A percentile compares a stretch with the other conserved stretches of the same genome.
These are phyloP conservation scores for Salix arbutifolia DNA, from an alignment of 345 rosid species.

Conservation along the genomic window DNA sequence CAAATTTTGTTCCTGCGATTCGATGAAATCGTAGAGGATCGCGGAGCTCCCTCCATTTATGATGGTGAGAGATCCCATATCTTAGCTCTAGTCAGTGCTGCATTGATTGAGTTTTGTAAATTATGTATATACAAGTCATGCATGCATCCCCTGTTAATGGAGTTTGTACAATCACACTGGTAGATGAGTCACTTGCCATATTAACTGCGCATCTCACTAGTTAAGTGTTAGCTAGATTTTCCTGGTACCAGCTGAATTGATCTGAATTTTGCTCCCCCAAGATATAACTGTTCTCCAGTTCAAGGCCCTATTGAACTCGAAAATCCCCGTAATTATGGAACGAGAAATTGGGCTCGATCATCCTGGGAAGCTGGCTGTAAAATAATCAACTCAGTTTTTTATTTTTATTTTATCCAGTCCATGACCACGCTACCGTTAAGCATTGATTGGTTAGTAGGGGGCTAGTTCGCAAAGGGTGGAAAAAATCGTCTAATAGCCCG, in stretches of 20 bases:
- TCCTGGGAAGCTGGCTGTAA: too few species aligned
- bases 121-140: background rate
- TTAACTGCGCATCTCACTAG: background rate
- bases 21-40: background rate
- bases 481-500: too few species aligned
- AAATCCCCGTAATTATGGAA: too few species aligned
- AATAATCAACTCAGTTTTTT: too few species aligned
- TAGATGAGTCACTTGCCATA: background rate
- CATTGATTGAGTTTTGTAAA: background rate
- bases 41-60: background rate
- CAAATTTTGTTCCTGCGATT: background rate
- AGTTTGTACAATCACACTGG: background rate
- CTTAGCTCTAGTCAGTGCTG: background rate
- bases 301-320: too few species aligned
- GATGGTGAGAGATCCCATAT: background rate
- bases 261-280: too few species aligned
- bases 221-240: background rate
- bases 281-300: too few species aligned
- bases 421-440: too few species aligned
- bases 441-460: too few species aligned
- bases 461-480: too few species aligned
- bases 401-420: too few species aligned
- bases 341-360: too few species aligned
- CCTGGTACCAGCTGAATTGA: background rate
- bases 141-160: background rate